Evolutionary conservation across 2,329 filamentous ascomycete species (phyloP), one percentile per base, ranked within the genome.

Genomic region (Emmonsiellopsis sp.): DNA sequence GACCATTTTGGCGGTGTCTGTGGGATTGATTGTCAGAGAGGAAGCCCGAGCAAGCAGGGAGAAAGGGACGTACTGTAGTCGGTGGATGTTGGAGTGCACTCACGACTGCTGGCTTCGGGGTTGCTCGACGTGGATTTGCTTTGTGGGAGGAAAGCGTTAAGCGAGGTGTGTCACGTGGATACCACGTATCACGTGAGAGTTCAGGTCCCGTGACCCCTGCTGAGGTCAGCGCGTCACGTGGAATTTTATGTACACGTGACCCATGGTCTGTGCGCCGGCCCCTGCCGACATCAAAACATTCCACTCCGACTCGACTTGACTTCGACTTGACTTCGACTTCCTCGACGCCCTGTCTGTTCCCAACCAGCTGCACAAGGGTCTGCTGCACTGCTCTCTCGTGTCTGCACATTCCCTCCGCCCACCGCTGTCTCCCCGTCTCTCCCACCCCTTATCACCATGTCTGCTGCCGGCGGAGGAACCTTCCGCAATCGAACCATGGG

Each of bases 1-100:
- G 77, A 86, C 83, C 83, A 86, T 86, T 72, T 72, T 85, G 76
- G 75, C 76, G 75, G 73, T 52, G 46, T 55, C 55, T 52, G 44
- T 30, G 26, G 51, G 53, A 31, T 50, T 44, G 53, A 54, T 30
- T 16, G 57, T 53, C 35, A 55, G 41, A 50, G 40, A 51, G 26
- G 5, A 38, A 30, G 34, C 9, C 20, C 8, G 38, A n/a, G 8
- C 37, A 43, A 43, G 30, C 2, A 37, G 20, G 16, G 7, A 30
- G 32, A 11, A 31, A 10, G 50, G 9, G 26, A 13, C 50, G 37
- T 54, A 50, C 45, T 43, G 35, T 45, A 43, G 52, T 50, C 52
- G 52, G 46, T 26, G 46, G 45, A 42, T 35, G 52, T 50, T 49
- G 52, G 34, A 37, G 15, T 34, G 45, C 20, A 26, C 46, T 50